Conservation (phyloP, 179 eudicot species). For the Gypsophila paniculata region DNA sequence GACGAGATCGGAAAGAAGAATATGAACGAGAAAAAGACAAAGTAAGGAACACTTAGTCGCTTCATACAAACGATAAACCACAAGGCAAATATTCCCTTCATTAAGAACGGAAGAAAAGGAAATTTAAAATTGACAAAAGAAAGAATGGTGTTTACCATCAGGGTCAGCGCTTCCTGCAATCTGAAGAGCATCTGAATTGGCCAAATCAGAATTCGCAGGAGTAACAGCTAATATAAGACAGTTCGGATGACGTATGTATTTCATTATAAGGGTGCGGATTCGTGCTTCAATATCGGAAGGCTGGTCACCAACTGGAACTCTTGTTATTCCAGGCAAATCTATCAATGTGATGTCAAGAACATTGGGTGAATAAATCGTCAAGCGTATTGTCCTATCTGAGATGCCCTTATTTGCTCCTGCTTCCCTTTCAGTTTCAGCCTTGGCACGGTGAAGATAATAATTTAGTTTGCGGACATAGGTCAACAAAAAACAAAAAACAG, state of each 20-base stretch:
- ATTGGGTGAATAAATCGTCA: conserved; percentile 82
- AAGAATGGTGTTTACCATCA: conserved; percentile 48
- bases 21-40: not conserved
- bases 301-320: conserved; percentile 99
- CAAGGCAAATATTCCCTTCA: conserved; percentile 1
- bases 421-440: conserved; percentile 95
- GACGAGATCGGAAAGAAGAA: not conserved
- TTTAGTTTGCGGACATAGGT: not conserved
- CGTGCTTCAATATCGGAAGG: conserved; percentile 90
- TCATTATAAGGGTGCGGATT: conserved; percentile 89
- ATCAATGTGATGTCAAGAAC: conserved; percentile 95
- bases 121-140: conserved; percentile 4
- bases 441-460: conserved; percentile 9
- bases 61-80: not conserved
- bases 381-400: conserved; percentile 73
- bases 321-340: conserved; percentile 96
- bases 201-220: conserved; percentile 91
- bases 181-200: conserved; percentile 98
- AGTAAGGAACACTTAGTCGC: not conserved
- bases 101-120: conserved; percentile 1
- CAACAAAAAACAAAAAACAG: not conserved
- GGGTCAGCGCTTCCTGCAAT: conserved; percentile 96
- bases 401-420: conserved; percentile 95
- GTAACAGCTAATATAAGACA: conserved; percentile 95
- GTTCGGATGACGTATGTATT: conserved; percentile 56